These are phyloP conservation scores for Mycena floridula DNA, from an alignment of 768 basidiomycete species.

Conservation along the genomic window DNA sequence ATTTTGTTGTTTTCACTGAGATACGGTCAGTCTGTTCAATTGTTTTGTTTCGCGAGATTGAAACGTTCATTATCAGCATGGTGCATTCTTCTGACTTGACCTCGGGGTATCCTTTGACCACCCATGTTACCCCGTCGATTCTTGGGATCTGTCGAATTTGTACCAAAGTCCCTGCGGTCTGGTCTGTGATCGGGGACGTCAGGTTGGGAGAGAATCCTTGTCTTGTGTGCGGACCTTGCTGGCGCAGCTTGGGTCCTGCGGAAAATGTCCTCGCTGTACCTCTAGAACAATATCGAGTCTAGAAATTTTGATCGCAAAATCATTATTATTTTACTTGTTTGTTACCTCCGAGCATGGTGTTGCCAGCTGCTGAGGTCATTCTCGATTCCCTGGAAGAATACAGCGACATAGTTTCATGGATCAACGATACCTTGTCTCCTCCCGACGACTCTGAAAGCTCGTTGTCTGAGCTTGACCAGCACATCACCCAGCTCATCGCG, in stretches of 20 bases:
- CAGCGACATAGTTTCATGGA: slow-evolving; percentile 61
- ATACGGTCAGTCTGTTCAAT: slow-evolving; percentile 45
- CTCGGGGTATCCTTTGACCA: slow-evolving; percentile 60
- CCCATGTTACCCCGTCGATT: slow-evolving; percentile 56
- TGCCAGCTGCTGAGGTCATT: slow-evolving; percentile 36
- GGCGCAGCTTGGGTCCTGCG: slow-evolving; percentile 61
- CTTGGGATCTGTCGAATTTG: slow-evolving; percentile 66
- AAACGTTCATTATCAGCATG: too few species aligned
- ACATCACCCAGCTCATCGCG: slow-evolving; percentile 68
- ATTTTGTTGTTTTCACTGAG: slow-evolving; percentile 67
- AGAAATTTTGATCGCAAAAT: slow-evolving; percentile 18
- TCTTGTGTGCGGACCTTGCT: slow-evolving; percentile 66
- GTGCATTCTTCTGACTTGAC: slow-evolving; percentile 50
- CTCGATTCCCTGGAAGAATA: slow-evolving; percentile 54
- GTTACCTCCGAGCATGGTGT: background rate
- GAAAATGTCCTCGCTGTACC: slow-evolving; percentile 44
- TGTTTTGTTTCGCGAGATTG: background rate
- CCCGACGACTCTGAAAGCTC: too few species aligned
- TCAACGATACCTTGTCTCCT: slow-evolving; percentile 53
- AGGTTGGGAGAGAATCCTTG: slow-evolving; percentile 77
- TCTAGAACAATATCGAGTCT: slow-evolving; percentile 38
- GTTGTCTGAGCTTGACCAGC: slow-evolving; percentile 62
- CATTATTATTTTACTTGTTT: background rate
- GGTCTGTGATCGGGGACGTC: slow-evolving; percentile 63
- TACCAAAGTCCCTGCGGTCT: slow-evolving; percentile 60